Conservation (phyloP, 2,329 filamentous ascomycete genomes). For the Cercospora sp. region DNA sequence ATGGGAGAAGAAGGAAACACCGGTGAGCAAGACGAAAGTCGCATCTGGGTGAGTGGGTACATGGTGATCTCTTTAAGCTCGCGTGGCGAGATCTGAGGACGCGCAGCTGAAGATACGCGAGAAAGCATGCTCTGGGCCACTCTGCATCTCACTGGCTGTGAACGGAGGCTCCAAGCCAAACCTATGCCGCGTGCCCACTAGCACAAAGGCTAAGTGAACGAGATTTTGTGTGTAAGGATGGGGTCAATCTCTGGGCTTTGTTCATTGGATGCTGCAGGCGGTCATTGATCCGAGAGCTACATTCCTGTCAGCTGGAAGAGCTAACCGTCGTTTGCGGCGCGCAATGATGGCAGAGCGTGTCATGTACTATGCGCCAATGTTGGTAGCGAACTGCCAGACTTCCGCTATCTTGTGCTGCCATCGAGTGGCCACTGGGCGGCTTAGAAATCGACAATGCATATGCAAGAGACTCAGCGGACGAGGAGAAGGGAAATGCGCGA, state of each 20-base stretch:
- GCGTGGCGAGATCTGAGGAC: neutral
- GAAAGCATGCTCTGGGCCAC: neutral
- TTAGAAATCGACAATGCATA: neutral
- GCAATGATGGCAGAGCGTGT: conserved; percentile 5
- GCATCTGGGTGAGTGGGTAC: neutral
- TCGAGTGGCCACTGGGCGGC: neutral
- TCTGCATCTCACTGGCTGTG: neutral
- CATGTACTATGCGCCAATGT: conserved; percentile 6
- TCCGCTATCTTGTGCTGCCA: neutral
- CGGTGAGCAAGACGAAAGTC: neutral
- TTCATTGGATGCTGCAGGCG: conserved; percentile 1
- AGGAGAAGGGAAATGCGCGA: neutral
- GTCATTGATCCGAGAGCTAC: neutral
- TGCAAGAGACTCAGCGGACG: neutral
- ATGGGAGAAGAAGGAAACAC: neutral
- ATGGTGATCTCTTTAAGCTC: conserved; percentile 3
- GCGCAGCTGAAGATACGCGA: conserved; percentile 6
- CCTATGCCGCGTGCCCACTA: neutral
- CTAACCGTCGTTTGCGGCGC: neutral
- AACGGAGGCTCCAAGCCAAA: neutral
- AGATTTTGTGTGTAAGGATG: neutral
- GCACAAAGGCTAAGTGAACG: neutral
- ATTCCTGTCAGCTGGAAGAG: neutral
- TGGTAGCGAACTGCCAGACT: neutral
- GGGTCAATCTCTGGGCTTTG: neutral